These are phyloP conservation scores for Fusarium fracticaudum DNA, from an alignment of 2,329 filamentous ascomycete species.

Conservation along the genomic window DNA sequence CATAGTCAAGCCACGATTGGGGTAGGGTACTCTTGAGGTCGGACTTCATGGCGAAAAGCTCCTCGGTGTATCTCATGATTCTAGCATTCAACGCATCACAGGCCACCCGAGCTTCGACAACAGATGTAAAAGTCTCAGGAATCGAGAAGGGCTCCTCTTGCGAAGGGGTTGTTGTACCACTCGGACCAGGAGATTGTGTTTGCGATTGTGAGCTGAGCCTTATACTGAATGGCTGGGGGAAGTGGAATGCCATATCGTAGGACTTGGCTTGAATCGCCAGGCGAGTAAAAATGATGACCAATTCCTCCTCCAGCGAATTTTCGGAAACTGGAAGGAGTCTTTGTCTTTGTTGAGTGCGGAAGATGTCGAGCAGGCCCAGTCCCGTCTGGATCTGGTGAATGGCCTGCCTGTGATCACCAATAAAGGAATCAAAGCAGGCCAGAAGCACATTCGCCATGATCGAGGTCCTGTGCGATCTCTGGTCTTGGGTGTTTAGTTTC, in stretches of 20 bases:
- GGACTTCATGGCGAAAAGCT: constrained; percentile 57
- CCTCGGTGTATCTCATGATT: constrained; percentile 68
- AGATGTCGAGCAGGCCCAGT: constrained; percentile 62
- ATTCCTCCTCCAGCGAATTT: constrained; percentile 65
- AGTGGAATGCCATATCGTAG: constrained; percentile 75
- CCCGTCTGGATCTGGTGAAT: constrained; percentile 70
- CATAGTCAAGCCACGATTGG: constrained; percentile 57
- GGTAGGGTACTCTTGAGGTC: constrained; percentile 65
- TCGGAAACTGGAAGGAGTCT: constrained; percentile 43
- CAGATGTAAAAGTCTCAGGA: constrained; percentile 54
- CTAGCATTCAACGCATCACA: constrained; percentile 67
- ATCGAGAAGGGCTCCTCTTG: constrained; percentile 38
- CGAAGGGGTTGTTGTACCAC: constrained; percentile 54
- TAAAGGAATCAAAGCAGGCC: constrained; percentile 75
- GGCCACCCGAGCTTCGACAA: constrained; percentile 64
- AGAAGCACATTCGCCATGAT: constrained; percentile 74
- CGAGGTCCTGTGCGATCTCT: constrained; percentile 60
- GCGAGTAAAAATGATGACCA: constrained; percentile 71
- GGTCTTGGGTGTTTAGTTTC: constrained; percentile 54
- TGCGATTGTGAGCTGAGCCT: constrained; percentile 47
- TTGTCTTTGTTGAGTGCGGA: constrained; percentile 57
- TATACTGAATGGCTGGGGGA: constrained; percentile 70
- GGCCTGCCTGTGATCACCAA: constrained; percentile 69
- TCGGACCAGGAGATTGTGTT: constrained; percentile 54
- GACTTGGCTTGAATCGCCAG: constrained; percentile 73